Base-by-base conservation (phyloP, 306 rosid species). In the Lupinus albus region DNA sequence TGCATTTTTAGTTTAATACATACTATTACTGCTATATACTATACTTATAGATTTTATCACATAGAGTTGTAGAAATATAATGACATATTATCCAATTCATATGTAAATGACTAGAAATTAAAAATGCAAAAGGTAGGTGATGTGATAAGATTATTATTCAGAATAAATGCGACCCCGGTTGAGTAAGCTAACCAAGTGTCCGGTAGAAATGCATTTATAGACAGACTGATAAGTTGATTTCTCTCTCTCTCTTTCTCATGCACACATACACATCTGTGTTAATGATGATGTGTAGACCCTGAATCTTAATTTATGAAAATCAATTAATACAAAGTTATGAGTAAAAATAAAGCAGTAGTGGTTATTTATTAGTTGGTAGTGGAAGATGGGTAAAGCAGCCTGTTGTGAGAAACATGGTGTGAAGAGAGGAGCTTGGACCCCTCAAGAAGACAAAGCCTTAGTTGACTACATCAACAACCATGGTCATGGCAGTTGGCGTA, bases 391-490 rank as follows among this genome's bases (percentile, higher is more conserved):
- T 11, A 83, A 78, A 64, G 55, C 78, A 68, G 80, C 80, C 8
- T 83, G 87, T 53, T 83, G 87, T 83, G 87, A 83, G 16, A 83
- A 83, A 52, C 72, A 79, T 76, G 84, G 79, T 30, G 87, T 83
- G 30, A 76, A 15, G 9, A 81, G 73, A 36, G 88, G 88, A 20
- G 76, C 85, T 64, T 84, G 88, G 88, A 78, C 80, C 21, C 85
- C 85, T 64, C 80, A 84, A 78, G 88, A 84, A 79, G 85, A 84
- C 7, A 33, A 75, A 75, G 50, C 80, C 20, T 78, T 84, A 7
- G 76, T 61, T 54, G 61, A 84, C 16, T 78, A 81, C 77, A 81
- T 84, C 76, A 64, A 68, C 13, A 69, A 81, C 18, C 78, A 81
- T 60, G 85, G 88, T 17, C 74, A 81, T 68, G 85, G 88, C 16